Percentiles rank a stretch among this genome's conserved stretches.
Conservation (phyloP, 129 eudicot genomes). For the carrot (Daucus carota) region DH1_v3.0 NC_030385.2:45739001-45739500, state of each 20-base stretch:
- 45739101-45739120: neutral
- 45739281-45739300: neutral
- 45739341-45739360: conserved; percentile 95
- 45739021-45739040: neutral
- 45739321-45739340: conserved; percentile 89
- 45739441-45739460: conserved; percentile 95
- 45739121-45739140: neutral
- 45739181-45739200: neutral
- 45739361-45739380: conserved; percentile 84
- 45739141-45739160: neutral
- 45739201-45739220: neutral
- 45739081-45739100: neutral
- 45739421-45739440: conserved; percentile 83
- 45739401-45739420: conserved; percentile 96
- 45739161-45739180: neutral
- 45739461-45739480: conserved; percentile 63
- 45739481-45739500: conserved; percentile 8
- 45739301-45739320: conserved; percentile 33
- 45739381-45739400: conserved; percentile 91
- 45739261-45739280: neutral
- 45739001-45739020: neutral
- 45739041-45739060: neutral
- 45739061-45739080: neutral
- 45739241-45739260: neutral
- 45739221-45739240: neutral